phyloP scores from a whole-genome alignment of 805 yeast genomes.

The Teunomyces stri region DNA sequence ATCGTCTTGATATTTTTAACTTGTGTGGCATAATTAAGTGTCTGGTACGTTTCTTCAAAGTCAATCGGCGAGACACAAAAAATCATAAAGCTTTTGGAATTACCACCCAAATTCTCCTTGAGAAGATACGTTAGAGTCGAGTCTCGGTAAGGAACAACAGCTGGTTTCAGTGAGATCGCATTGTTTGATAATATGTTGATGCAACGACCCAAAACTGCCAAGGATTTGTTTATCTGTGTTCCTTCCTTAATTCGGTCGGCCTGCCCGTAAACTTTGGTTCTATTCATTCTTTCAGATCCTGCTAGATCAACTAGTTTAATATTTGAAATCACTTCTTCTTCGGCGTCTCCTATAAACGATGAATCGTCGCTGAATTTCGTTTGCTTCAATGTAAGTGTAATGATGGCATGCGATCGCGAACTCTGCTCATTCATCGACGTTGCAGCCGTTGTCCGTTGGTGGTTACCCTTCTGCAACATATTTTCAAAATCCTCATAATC shows the following conservation, averaged over 20 bases:
- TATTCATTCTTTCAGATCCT: constrained; percentile 70
- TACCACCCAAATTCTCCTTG: constrained; percentile 77
- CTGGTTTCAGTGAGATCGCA: constrained; percentile 18
- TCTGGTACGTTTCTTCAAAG: constrained; percentile 73
- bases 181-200: constrained; percentile 48
- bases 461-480: constrained; percentile 51
- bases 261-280: constrained; percentile 59
- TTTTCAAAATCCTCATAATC: constrained; percentile 47
- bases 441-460: constrained; percentile 62
- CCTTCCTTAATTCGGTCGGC: constrained; percentile 67
- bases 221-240: constrained; percentile 69
- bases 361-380: constrained; percentile 37
- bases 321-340: constrained; percentile 53
- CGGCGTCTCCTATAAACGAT: constrained; percentile 34
- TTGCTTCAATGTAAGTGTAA: constrained; percentile 61
- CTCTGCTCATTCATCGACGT: constrained; percentile 72
- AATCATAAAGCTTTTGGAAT: constrained; percentile 84
- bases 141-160: constrained; percentile 68
- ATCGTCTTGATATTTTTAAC: constrained; percentile 66
- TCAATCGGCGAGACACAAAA: constrained; percentile 82
- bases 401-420: constrained; percentile 79
- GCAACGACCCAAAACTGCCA: constrained; percentile 76
- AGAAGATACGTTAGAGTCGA: constrained; percentile 72
- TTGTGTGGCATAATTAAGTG: constrained; percentile 73
- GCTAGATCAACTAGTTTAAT: constrained; percentile 77